Evolutionary conservation across 1,284 basidiomycete genomes (phyloP), one percentile per base, ranked within the genome.

Genomic region (Marasmius oreades): DNA sequence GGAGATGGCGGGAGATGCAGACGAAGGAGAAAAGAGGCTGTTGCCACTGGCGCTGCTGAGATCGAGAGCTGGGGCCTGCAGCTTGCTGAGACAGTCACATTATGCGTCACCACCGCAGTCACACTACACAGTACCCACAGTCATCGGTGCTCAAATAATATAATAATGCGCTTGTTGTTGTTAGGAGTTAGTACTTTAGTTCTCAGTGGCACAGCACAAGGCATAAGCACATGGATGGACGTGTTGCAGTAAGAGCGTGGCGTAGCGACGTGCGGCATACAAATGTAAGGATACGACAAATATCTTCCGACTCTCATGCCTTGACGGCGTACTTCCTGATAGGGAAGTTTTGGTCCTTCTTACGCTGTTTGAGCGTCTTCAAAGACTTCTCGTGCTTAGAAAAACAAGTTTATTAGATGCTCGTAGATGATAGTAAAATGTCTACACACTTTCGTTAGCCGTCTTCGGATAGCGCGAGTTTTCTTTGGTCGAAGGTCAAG

Each of bases 401-500:
- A 51, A 34, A 43, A 34, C 55, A 59, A 31, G 63, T 59, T 59
- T 51, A 14, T 59, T 43, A 66, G 55, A 53, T 44, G 10, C 28
- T 31, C 28, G 56, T 34, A 22, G 57, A 14, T 28, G 39, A 16
- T 39, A 20, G 24, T 43, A 18, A 59, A 11, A 45, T 2, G 18
- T 12, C 8, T 16, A 18, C 20, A 52, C 85, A 93, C 93, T 81
- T 90, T 88, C 68, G 93, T 95, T 75, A 99, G 77, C 74, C 93
- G 87, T 77, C 96, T 86, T 71, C 97, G 87, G 83, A 99, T 98
- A 59, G 97, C 97, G 67, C 97, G 92, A 64, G 97, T 99, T 88
- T 92, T 95, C 92, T 99, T 99, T 66, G 87, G 75, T 65, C 97
- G 94, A 71, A 99, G 90, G 82, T 99, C 97, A 65, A 99, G 93